Evolutionary conservation across 2,329 filamentous ascomycete genomes (phyloP).

Genomic region (Cytospora chrysosperma): DNA sequence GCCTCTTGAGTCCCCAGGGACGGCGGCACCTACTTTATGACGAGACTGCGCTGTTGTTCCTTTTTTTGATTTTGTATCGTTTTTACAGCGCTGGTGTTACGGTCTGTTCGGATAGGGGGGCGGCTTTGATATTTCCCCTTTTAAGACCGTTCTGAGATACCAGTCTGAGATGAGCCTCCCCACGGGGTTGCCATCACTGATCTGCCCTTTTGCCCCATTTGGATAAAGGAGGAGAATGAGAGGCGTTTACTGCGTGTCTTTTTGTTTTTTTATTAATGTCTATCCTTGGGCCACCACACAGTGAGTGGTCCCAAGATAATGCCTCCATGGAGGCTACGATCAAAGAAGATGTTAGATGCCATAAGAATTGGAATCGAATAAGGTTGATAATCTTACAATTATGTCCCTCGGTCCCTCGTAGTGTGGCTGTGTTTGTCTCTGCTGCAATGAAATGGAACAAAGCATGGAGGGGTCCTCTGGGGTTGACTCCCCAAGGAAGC

Average conservation of each 20-base stretch:
- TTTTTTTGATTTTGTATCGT: slow-evolving; percentile 6
- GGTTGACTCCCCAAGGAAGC: too few species aligned
- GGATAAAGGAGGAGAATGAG: background rate
- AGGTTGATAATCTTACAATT: background rate
- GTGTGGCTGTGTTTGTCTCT: too few species aligned
- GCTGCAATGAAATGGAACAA: too few species aligned
- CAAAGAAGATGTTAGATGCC: background rate
- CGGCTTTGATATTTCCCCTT: background rate
- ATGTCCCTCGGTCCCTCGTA: too few species aligned
- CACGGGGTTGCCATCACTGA: background rate
- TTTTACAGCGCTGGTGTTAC: slow-evolving; percentile 23
- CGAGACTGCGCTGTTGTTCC: background rate
- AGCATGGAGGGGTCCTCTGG: too few species aligned
- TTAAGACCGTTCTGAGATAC: slow-evolving; percentile 2
- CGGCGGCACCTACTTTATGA: background rate
- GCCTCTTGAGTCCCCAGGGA: background rate
- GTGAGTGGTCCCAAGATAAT: background rate
- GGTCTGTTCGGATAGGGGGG: slow-evolving; percentile 1
- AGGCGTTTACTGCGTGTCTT: background rate
- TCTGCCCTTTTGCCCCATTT: background rate
- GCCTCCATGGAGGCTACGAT: background rate
- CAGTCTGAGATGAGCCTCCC: background rate
- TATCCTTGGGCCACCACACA: background rate
- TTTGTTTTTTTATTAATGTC: background rate
- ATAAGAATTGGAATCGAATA: background rate